phyloP scores from a whole-genome alignment of 495 filamentous ascomycete genomes.

The Margaritispora aquatica region DNA sequence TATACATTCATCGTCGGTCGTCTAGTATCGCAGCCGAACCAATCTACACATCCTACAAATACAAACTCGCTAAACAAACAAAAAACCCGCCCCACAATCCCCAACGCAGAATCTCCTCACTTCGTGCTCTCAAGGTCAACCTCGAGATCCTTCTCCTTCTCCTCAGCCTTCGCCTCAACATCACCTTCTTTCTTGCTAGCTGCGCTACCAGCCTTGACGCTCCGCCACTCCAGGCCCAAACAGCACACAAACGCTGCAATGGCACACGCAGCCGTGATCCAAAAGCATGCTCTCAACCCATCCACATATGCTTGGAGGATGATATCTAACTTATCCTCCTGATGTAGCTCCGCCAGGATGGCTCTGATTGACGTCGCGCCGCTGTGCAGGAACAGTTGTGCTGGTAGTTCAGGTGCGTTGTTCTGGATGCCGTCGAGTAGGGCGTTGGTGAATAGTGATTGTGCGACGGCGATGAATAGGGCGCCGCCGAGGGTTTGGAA shows the following conservation, averaged over 20 bases:
- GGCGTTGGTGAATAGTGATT: conserved; percentile 53
- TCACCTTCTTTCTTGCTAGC: conserved; percentile 8
- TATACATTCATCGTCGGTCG: no score
- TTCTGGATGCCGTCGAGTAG: conserved; percentile 12
- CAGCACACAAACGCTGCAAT: conserved; percentile 32
- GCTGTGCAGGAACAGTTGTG: conserved; percentile 35
- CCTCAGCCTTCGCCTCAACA: neutral
- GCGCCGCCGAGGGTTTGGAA: conserved; percentile 49
- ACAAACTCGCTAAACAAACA: no score
- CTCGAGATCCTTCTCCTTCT: neutral
- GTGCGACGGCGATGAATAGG: conserved; percentile 54
- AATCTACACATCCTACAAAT: neutral
- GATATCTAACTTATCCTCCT: conserved; percentile 21
- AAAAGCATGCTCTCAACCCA: conserved; percentile 37
- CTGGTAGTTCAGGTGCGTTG: conserved; percentile 12
- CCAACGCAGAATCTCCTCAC: no score
- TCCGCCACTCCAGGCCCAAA: conserved; percentile 39
- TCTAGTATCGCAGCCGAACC: no score
- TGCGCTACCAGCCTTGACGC: conserved; percentile 30
- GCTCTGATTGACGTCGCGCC: conserved; percentile 26
- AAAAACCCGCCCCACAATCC: no score
- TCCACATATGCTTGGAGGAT: conserved; percentile 39
- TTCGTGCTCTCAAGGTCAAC: neutral
- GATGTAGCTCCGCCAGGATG: conserved; percentile 20
- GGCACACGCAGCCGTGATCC: conserved; percentile 36